Conservation (phyloP, 345 rosid genomes). For the Arabidopsis arenosa region DNA sequence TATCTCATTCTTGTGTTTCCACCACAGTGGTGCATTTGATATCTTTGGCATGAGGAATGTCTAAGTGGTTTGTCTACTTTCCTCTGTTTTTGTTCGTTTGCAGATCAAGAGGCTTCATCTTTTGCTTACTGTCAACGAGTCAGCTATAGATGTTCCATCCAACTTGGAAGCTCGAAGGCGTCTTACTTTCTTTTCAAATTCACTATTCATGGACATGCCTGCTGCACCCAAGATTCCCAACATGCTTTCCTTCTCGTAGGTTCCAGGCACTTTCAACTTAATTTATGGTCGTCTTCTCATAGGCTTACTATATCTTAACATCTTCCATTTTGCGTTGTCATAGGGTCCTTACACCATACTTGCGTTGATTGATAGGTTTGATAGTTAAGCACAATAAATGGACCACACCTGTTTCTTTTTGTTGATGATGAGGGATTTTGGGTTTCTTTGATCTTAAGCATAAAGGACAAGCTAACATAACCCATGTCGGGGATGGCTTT, state of each 20-base stretch:
- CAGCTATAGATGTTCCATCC: conserved; percentile 72
- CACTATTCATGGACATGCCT: conserved; percentile 79
- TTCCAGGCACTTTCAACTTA: conserved; percentile 33
- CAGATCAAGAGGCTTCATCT: conserved; percentile 65
- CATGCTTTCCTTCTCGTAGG: conserved; percentile 71
- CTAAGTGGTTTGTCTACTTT: conserved; percentile 25
- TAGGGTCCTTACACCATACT: conserved; percentile 85
- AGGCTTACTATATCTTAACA: conserved; percentile 3
- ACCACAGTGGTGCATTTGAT: conserved; percentile 15
- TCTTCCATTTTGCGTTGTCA: conserved; percentile 28
- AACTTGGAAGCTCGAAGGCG: conserved; percentile 76
- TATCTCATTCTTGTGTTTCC: conserved; percentile 15
- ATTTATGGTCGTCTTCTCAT: conserved; percentile 9
- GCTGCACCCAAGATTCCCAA: conserved; percentile 64
- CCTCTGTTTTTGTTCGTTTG: conserved; percentile 16
- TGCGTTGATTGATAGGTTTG: not conserved
- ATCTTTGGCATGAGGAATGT: conserved; percentile 17
- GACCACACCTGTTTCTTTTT: too few relatives aligned
- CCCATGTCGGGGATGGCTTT: too few relatives aligned
- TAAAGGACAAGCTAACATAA: too few relatives aligned
- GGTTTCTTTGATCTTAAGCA: too few relatives aligned
- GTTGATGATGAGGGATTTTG: too few relatives aligned
- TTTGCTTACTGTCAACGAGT: conserved; percentile 68
- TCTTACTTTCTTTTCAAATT: conserved; percentile 68
- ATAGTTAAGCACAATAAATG: too few relatives aligned